Conservation (phyloP, 768 basidiomycete species). For the Agrocybe pediades region DNA sequence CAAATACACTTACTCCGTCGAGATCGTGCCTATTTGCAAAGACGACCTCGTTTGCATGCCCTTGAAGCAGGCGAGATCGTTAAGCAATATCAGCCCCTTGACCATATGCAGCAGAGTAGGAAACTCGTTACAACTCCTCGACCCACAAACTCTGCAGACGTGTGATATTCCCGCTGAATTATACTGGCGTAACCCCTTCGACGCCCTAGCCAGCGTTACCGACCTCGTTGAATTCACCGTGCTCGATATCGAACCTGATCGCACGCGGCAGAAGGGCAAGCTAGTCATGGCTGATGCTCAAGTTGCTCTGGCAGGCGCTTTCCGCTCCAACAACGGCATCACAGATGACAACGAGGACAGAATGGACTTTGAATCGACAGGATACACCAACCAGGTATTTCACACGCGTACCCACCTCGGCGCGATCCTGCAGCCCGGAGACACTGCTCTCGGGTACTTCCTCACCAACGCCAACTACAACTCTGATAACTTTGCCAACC, state of each 20-base stretch:
- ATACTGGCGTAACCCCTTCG: conserved; percentile 94
- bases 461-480: conserved; percentile 92
- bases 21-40: conserved; percentile 96
- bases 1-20: conserved; percentile 97
- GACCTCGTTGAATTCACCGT: conserved; percentile 96
- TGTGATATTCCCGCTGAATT: conserved; percentile 77
- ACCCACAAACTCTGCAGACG: conserved; percentile 82
- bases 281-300: conserved; percentile 82
- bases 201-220: conserved; percentile 75
- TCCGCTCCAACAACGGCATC: conserved; percentile 49
- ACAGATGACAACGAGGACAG: conserved; percentile 51
- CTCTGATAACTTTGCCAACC: conserved; percentile 76
- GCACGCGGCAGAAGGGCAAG: conserved; percentile 62
- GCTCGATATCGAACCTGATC: conserved; percentile 87
- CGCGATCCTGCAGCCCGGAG: conserved; percentile 88
- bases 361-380: conserved; percentile 65
- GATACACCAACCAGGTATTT: conserved; percentile 74
- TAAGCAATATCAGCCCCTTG: conserved; percentile 89
- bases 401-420: conserved; percentile 98
- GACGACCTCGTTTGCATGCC: conserved; percentile 96
- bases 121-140: conserved; percentile 88
- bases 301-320: conserved; percentile 83
- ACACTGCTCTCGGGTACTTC: conserved; percentile 90
- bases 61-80: conserved; percentile 72
- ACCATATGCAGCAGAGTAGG: conserved; percentile 90